Evolutionary conservation across 352 stramenopile species (phyloP).

Genomic region (Pythium pectinolyticum): DNA sequence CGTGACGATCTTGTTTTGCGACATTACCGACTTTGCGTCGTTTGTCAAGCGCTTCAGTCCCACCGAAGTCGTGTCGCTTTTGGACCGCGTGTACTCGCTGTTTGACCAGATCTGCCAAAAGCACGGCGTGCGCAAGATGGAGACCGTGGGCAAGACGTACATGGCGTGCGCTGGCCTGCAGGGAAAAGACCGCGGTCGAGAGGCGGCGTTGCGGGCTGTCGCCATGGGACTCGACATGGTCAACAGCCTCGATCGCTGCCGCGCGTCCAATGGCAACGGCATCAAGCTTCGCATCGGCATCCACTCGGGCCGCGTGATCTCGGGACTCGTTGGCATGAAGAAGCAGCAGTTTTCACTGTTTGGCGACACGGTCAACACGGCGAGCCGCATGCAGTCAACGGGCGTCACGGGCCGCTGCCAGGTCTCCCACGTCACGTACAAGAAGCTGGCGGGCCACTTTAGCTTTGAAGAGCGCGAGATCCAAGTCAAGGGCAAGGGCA

Average conservation of each 20-base stretch:
- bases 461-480: constrained; percentile 79
- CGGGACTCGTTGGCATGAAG: constrained; percentile 87
- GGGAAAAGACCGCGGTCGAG: constrained; percentile 73
- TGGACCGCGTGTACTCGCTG: constrained; percentile 91
- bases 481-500: constrained; percentile 86
- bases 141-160: constrained; percentile 92
- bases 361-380: constrained; percentile 91
- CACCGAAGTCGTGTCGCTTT: constrained; percentile 76
- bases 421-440: constrained; percentile 79
- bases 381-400: constrained; percentile 89
- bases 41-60: constrained; percentile 79
- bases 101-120: constrained; percentile 92
- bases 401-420: constrained; percentile 78
- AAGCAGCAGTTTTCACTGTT: constrained; percentile 94
- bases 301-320: constrained; percentile 88
- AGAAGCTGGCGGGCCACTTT: constrained; percentile 76
- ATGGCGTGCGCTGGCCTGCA: constrained; percentile 87
- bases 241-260: constrained; percentile 58
- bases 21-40: constrained; percentile 80
- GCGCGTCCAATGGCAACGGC: constrained; percentile 72
- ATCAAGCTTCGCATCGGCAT: constrained; percentile 91
- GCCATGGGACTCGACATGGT: constrained; percentile 84
- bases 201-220: constrained; percentile 71
- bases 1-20: constrained; percentile 86
- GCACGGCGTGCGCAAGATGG: constrained; percentile 91